Conservation (phyloP, 1,284 basidiomycete genomes). For the Ustilago hordei region DNA sequence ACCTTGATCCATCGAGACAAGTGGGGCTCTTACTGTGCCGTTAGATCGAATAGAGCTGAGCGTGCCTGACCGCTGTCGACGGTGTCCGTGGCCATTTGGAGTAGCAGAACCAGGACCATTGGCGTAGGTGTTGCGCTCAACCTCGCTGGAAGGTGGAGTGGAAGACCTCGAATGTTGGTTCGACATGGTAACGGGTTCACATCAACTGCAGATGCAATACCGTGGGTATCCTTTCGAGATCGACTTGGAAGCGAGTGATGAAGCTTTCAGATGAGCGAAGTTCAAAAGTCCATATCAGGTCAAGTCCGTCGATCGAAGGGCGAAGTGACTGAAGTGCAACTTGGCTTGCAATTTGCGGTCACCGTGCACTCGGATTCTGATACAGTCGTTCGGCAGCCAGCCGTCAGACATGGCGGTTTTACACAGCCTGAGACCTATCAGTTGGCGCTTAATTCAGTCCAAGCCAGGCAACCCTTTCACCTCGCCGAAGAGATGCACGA, state of each 20-base stretch:
- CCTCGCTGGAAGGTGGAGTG: slow-evolving; percentile 44
- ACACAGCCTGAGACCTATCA: slow-evolving; percentile 7
- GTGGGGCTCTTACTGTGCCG: slow-evolving; percentile 38
- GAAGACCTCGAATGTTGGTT: slow-evolving; percentile 26
- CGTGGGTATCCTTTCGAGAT: neutral
- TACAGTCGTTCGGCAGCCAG: neutral
- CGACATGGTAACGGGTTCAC: slow-evolving; percentile 19
- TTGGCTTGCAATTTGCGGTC: slow-evolving; percentile 4
- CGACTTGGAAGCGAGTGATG: neutral
- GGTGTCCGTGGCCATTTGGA: slow-evolving; percentile 23
- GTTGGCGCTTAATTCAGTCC: neutral
- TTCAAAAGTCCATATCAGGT: neutral
- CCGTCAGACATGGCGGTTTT: neutral
- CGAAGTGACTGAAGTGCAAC: neutral
- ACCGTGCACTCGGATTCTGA: neutral
- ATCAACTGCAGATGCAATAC: neutral
- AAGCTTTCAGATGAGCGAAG: neutral
- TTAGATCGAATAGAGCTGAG: slow-evolving; percentile 34
- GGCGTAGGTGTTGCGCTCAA: slow-evolving; percentile 21
- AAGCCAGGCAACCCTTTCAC: neutral
- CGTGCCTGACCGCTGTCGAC: slow-evolving; percentile 30
- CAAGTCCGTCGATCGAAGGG: neutral
- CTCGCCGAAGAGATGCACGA: slow-evolving; percentile 1
- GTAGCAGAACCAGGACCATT: slow-evolving; percentile 23
- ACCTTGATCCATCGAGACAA: slow-evolving; percentile 39